A percentile compares a stretch with the other conserved stretches of the same genome.
Evolutionary conservation across 371 early-diverging fungal species (phyloP).

Genomic region (Mucor circinelloides): DNA sequence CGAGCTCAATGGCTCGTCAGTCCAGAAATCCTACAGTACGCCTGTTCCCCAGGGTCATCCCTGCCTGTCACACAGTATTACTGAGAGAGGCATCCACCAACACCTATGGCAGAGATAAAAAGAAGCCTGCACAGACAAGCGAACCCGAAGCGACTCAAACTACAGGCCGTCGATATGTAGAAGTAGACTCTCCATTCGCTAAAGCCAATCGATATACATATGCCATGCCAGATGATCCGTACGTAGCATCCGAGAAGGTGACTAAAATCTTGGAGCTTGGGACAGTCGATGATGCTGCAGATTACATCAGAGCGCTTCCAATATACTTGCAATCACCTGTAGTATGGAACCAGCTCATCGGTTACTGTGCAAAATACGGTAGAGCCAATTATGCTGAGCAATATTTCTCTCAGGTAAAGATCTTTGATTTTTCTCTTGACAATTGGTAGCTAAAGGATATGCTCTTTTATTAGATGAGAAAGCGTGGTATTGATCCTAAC

Average conservation of each 20-base stretch:
- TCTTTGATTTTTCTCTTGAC: not conserved
- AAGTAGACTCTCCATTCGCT: conserved; percentile 24
- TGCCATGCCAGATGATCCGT: conserved; percentile 27
- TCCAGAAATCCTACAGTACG: not conserved
- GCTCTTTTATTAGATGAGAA: conserved; percentile 31
- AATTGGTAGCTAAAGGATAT: not conserved
- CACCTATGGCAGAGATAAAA: not conserved
- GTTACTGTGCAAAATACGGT: conserved; percentile 23
- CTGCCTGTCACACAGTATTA: not conserved
- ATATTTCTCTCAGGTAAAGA: conserved; percentile 24
- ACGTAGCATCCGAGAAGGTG: conserved; percentile 21
- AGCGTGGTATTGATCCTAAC: conserved; percentile 34
- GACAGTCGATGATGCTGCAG: conserved; percentile 19
- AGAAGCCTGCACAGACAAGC: not conserved
- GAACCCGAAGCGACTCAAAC: not conserved
- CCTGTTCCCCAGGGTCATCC: not conserved
- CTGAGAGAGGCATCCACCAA: not conserved
- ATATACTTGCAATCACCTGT: conserved; percentile 24
- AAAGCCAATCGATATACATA: conserved; percentile 19
- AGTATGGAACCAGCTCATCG: conserved; percentile 32
- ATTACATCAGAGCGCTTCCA: conserved; percentile 27
- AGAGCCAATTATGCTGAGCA: conserved; percentile 22
- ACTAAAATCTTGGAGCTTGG: conserved; percentile 16
- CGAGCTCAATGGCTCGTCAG: not conserved
- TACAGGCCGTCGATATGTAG: conserved; percentile 11